phyloP scores from a whole-genome alignment of 2,329 filamentous ascomycete species.

The Cladosporium sphaerospermum region DNA sequence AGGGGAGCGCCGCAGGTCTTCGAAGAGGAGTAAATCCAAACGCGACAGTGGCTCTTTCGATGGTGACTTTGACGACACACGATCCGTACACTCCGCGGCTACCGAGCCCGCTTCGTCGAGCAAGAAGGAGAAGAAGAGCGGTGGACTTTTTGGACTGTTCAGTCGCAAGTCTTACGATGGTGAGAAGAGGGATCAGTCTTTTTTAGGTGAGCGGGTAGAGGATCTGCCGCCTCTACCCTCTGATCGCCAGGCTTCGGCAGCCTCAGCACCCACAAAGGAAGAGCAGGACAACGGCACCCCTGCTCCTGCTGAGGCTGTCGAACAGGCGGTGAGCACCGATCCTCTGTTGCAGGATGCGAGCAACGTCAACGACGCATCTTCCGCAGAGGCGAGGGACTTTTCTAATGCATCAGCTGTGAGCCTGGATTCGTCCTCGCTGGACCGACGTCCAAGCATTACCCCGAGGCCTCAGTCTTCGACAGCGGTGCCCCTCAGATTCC shows the following conservation, averaged over 20 bases:
- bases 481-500: slow-evolving; percentile 30
- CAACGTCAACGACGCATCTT: background rate
- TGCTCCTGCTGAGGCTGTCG: slow-evolving; percentile 25
- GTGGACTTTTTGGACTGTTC: slow-evolving; percentile 42
- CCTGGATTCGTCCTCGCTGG: background rate
- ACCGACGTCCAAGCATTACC: background rate
- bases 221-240: slow-evolving; percentile 45
- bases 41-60: slow-evolving; percentile 31
- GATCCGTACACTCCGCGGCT: slow-evolving; percentile 31
- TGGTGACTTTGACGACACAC: slow-evolving; percentile 33
- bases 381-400: background rate
- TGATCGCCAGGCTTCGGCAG: slow-evolving; percentile 24
- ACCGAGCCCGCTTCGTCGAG: slow-evolving; percentile 32
- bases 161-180: slow-evolving; percentile 36
- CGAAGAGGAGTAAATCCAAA: slow-evolving; percentile 22
- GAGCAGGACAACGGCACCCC: slow-evolving; percentile 30
- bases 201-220: slow-evolving; percentile 61
- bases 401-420: background rate
- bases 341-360: background rate
- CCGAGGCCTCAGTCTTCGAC: slow-evolving; percentile 26
- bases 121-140: slow-evolving; percentile 38
- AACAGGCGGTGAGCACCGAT: slow-evolving; percentile 7
- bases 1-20: slow-evolving; percentile 27
- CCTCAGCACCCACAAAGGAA: slow-evolving; percentile 18
- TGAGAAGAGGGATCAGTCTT: slow-evolving; percentile 43